These are phyloP conservation scores for Malassezia obtusa DNA, from an alignment of 1,284 basidiomycete genomes.

Conservation along the genomic window DNA sequence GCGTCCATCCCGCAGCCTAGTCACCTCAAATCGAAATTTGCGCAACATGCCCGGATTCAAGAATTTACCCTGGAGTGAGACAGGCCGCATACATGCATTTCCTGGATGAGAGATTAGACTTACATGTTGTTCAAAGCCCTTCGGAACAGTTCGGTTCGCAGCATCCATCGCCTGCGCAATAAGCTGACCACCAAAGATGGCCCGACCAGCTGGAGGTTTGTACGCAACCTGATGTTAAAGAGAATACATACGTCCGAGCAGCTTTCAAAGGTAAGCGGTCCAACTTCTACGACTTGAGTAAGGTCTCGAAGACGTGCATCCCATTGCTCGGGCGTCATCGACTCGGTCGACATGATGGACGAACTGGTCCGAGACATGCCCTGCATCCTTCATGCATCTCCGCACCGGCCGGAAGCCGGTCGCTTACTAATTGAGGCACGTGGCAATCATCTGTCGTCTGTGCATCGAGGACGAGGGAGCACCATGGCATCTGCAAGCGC, in stretches of 20 bases:
- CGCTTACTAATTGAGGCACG: background rate
- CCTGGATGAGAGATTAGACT: constrained; percentile 3
- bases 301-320: constrained; percentile 1
- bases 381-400: background rate
- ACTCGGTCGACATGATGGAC: background rate
- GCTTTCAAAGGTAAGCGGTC: background rate
- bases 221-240: constrained; percentile 23
- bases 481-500: background rate
- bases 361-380: background rate
- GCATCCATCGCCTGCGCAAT: constrained; percentile 39
- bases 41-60: constrained; percentile 28
- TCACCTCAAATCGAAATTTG: constrained; percentile 38
- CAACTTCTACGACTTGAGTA: background rate
- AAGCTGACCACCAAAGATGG: constrained; percentile 44
- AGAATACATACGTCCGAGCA: background rate
- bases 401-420: background rate
- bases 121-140: constrained; percentile 28
- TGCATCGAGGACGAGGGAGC: background rate
- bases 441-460: background rate
- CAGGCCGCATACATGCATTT: constrained; percentile 1
- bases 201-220: constrained; percentile 34
- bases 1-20: constrained; percentile 38
- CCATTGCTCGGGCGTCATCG: constrained; percentile 2
- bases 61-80: constrained; percentile 26
- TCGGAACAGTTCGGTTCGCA: constrained; percentile 29